Base-by-base conservation (phyloP, 176 grass and related monocot species). In the Dendrocalamus sinicus region DNA sequence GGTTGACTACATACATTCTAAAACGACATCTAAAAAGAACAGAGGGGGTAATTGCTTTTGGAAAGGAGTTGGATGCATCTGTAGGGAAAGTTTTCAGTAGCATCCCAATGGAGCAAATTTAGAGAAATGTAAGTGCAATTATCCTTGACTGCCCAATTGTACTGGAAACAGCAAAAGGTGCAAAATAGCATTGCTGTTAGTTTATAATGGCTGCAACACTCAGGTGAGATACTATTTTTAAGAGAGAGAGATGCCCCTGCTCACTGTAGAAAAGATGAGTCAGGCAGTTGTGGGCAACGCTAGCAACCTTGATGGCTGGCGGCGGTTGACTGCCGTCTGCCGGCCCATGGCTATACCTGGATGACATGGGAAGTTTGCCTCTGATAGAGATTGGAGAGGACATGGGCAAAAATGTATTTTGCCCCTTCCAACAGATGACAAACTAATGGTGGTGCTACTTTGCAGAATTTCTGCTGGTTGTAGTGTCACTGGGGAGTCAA, bases 21-120 rank as follows among this genome's bases (percentile, higher is more conserved):
- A 58, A 28, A 24, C 4, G 11, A 13, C 60, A 63, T 63, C 11
- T 28, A 28, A 28, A 63, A 28, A 63, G 4, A 63, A 6, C 5
- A 0, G 55, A 22, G 60, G 60, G 23, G 28, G 50, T 67, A 41
- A 22, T 72, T 76, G 59, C 24, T 81, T 85, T 77, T 78, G 52
- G 55, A 40, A 68, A 75, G 72, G 68, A 85, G 20, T 64, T 81
- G 23, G 24, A 28, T 72, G 78, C 40, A 22, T 81, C 67, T 73
- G 48, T 70, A 66, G 70, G 79, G 32, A 66, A 48, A 58, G 60
- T 50, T 54, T 73, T 24, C 39, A 47, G 54, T 30, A 54, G 35
- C 45, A 66, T 75, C 2, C 1, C 17, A 69, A 46, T 45, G 60
- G 39, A 75, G 8, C 58, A 45, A 66, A 43, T 28, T 16, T 19